These are phyloP conservation scores for Daldinia grandis DNA, from an alignment of 495 filamentous ascomycete genomes.

Conservation along the genomic window DNA sequence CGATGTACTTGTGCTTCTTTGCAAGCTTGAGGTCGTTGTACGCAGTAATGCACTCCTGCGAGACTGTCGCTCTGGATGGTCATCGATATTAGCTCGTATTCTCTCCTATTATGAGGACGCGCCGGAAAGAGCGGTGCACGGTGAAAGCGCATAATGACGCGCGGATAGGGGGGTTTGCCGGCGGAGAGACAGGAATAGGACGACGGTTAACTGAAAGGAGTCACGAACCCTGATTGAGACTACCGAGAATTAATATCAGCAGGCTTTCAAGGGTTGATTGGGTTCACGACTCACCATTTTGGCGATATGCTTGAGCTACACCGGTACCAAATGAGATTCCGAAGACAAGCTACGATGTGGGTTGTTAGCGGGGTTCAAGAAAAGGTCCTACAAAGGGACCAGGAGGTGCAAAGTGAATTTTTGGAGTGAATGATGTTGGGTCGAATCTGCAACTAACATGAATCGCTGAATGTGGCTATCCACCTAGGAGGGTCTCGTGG, in stretches of 20 bases:
- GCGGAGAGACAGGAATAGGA: constrained; percentile 26
- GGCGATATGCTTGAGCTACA: constrained; percentile 36
- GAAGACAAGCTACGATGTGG: constrained; percentile 38
- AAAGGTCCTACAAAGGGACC: constrained; percentile 6
- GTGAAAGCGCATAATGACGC: constrained; percentile 32
- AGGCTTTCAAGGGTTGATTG: constrained; percentile 29
- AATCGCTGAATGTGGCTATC: constrained; percentile 9
- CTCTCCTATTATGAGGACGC: constrained; percentile 12
- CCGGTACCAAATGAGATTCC: constrained; percentile 41
- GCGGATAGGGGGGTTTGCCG: constrained; percentile 20
- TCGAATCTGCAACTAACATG: constrained; percentile 36
- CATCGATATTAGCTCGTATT: constrained; percentile 42
- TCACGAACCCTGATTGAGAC: constrained; percentile 76
- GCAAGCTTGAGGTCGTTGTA: constrained; percentile 93
- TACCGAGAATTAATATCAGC: constrained; percentile 42
- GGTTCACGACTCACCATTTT: constrained; percentile 39
- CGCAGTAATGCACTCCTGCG: constrained; percentile 77
- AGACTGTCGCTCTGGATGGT: constrained; percentile 73
- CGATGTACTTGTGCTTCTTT: constrained; percentile 90
- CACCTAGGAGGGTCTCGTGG: constrained; percentile 19
- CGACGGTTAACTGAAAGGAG: constrained; percentile 32
- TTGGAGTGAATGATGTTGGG: background rate
- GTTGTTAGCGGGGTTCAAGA: constrained; percentile 39
- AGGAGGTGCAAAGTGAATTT: background rate
- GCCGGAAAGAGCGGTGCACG: constrained; percentile 20